These are phyloP conservation scores for Saccharomyces hybrid DNA, from an alignment of 1,139 yeast species.

Conservation along the genomic window DNA sequence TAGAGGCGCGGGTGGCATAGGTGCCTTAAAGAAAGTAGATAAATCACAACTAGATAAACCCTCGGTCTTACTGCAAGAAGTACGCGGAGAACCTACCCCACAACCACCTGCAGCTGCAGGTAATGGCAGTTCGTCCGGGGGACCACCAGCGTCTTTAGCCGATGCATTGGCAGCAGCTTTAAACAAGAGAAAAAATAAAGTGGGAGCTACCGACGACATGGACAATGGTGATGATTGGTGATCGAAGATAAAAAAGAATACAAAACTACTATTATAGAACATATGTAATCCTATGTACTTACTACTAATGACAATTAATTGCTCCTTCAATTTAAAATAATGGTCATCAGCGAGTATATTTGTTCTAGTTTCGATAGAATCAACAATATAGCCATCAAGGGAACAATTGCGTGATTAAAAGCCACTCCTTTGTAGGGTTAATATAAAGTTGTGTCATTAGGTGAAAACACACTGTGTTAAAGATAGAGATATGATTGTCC, in stretches of 20 bases:
- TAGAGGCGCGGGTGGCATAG: conserved; percentile 70
- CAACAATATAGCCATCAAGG: not conserved
- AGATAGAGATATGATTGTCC: too few species aligned
- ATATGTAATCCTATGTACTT: not conserved
- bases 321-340: not conserved
- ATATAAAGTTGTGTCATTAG: too few species aligned
- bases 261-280: not conserved
- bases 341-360: too few species aligned
- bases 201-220: conserved; percentile 76
- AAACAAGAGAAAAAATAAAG: conserved; percentile 72
- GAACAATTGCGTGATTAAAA: not conserved
- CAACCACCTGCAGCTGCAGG: conserved; percentile 32
- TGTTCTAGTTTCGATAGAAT: too few species aligned
- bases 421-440: too few species aligned
- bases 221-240: conserved; percentile 69
- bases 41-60: conserved; percentile 79
- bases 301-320: not conserved
- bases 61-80: conserved; percentile 62
- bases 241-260: not conserved
- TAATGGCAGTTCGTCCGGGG: conserved; percentile 33
- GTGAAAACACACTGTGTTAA: too few species aligned
- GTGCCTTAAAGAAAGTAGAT: conserved; percentile 65
- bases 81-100: conserved; percentile 40
- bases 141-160: conserved; percentile 51
- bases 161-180: conserved; percentile 87